These are phyloP conservation scores for Turnera subulata DNA, from an alignment of 345 rosid species.

Conservation along the genomic window DNA sequence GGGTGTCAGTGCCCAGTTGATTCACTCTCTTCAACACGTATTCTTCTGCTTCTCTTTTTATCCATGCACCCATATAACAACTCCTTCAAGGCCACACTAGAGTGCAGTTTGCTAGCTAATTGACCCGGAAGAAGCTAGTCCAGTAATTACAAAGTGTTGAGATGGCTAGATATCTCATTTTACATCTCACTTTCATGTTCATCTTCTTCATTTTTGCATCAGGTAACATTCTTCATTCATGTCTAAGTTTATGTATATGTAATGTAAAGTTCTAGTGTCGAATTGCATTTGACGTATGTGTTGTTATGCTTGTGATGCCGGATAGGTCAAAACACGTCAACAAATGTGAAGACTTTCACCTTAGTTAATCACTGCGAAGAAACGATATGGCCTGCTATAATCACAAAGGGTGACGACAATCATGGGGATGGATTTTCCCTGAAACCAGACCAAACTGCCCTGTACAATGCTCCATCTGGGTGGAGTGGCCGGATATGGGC, in stretches of 20 bases:
- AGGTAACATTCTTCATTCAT: not conserved
- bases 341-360: slow-evolving; percentile 42
- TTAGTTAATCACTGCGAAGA: slow-evolving; percentile 61
- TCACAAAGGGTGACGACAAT: slow-evolving; percentile 39
- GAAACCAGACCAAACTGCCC: slow-evolving; percentile 51
- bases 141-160: not conserved
- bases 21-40: slow-evolving; percentile 15
- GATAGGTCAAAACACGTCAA: slow-evolving; percentile 19
- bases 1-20: not conserved
- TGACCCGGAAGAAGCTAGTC: not conserved
- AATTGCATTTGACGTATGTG: not conserved
- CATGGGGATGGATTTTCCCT: slow-evolving; percentile 57
- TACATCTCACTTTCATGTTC: slow-evolving; percentile 5
- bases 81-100: too few relatives aligned
- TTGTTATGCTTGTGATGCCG: not conserved
- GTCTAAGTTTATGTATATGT: not conserved
- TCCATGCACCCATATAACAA: too few relatives aligned
- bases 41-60: not conserved
- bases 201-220: slow-evolving; percentile 8
- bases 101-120: not conserved
- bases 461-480: slow-evolving; percentile 52
- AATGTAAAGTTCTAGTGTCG: not conserved
- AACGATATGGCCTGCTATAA: slow-evolving; percentile 74
- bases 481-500: slow-evolving; percentile 96
- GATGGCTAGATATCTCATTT: slow-evolving; percentile 10